Evolutionary conservation across 1,284 basidiomycete genomes (phyloP), one percentile per base, ranked within the genome.

Genomic region (Ganoderma meredithae): DNA sequence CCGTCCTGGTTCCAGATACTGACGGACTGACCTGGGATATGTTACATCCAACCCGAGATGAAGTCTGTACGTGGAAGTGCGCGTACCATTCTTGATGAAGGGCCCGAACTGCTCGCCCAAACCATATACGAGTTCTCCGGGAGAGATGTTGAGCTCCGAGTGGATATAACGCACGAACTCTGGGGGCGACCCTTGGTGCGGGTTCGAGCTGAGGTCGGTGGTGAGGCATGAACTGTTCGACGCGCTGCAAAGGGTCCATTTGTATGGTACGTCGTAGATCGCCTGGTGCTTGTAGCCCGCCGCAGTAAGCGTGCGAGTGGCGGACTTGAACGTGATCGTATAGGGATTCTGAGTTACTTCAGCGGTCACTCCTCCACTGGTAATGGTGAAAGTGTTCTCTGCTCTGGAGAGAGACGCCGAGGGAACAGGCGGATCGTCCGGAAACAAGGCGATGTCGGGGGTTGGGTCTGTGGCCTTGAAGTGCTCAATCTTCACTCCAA

Each of bases 1-100:
- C 90, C 88, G 76, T 91, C 90, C 72, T 88, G 87, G 75, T 92
- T 92, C 90, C 90, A 93, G 10, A 91, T 81, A 70, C 85, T 88
- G 59, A 93, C 81, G 9, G 84, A 79, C 75, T 90, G 88, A 47
- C 88, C 88, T 89, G 17, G 19, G 13, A 63, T 22, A 62, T 17
- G 22, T 67, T 22, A 70, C 49, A 52, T 27, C 43, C 19, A 31
- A 27, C 17, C 17, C 36, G 25, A 71, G n/a, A 9, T n/a, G n/a
- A 19, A 68, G 31, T 41, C 39, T 36, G 3, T 6, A 17, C n/a
- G 62, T 22, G 62, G 60, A 43, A 31, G 15, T 3, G 3, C 6
- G 43, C 81, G 73, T 76, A 83, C 91, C 92, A 73, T 94, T 93
- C 82, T 93, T 94, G 12, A 91, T 85, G 67, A 93, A 90, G 22